Evolutionary conservation across 345 rosid genomes (phyloP).

Genomic region (Pistacia integerrima): DNA sequence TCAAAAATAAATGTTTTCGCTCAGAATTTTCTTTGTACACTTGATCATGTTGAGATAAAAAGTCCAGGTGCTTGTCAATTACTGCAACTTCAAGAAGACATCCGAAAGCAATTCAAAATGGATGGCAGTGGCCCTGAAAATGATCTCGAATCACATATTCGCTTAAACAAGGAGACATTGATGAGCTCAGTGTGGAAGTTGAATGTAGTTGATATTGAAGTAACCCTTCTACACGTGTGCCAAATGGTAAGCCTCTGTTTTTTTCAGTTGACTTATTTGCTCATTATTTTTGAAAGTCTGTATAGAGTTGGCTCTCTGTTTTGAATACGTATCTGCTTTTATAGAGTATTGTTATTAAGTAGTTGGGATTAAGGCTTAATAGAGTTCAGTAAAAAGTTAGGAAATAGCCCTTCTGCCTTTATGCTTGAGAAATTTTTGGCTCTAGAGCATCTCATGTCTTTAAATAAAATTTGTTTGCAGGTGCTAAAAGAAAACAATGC

Average conservation of each 20-base stretch:
- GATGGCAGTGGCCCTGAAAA: conserved; percentile 56
- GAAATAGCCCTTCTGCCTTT: neutral
- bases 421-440: neutral
- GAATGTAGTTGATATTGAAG: conserved; percentile 89
- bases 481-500: conserved; percentile 64
- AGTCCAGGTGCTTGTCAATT: conserved; percentile 84
- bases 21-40: neutral
- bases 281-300: neutral
- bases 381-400: too few species aligned
- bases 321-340: too few species aligned
- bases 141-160: conserved; percentile 74
- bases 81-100: conserved; percentile 90
- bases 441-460: neutral
- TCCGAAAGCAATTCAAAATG: conserved; percentile 56
- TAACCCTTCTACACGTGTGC: conserved; percentile 77
- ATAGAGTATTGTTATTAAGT: too few species aligned
- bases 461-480: conserved; percentile 32
- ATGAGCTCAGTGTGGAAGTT: conserved; percentile 87
- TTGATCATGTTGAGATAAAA: conserved; percentile 9
- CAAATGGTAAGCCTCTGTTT: conserved; percentile 60
- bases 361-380: too few species aligned
- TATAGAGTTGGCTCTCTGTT: too few species aligned
- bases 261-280: neutral
- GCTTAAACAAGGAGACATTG: conserved; percentile 67
- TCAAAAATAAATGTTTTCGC: neutral